These are phyloP conservation scores for Cercospora sp. DNA, from an alignment of 2,329 filamentous ascomycete genomes.

Conservation along the genomic window DNA sequence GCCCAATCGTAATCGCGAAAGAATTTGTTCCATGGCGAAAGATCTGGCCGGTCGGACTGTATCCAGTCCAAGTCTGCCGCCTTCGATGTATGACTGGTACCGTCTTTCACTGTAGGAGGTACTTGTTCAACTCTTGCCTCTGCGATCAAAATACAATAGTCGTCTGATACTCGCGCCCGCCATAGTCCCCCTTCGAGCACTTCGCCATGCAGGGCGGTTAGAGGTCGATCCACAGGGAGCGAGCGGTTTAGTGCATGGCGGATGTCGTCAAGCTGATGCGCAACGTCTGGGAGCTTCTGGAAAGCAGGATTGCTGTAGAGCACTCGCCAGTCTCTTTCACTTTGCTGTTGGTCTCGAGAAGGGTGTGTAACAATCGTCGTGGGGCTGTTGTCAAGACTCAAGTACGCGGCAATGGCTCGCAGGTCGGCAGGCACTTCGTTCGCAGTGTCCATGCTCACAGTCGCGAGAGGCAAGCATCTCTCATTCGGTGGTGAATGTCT, in stretches of 20 bases:
- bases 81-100: neutral
- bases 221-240: neutral
- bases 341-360: neutral
- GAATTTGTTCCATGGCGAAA: conserved; percentile 32
- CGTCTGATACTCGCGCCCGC: conserved; percentile 20
- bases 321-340: conserved; percentile 1
- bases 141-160: conserved; percentile 20
- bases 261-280: conserved; percentile 17
- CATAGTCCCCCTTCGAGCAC: conserved; percentile 23
- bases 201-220: conserved; percentile 16
- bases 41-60: conserved; percentile 23
- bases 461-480: neutral
- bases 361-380: conserved; percentile 22
- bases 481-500: neutral
- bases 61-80: conserved; percentile 34
- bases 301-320: conserved; percentile 28
- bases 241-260: conserved; percentile 10
- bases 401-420: conserved; percentile 26
- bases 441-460: neutral
- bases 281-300: neutral
- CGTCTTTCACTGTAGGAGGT: neutral
- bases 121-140: conserved; percentile 3
- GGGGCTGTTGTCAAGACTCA: conserved; percentile 28
- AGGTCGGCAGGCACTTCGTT: conserved; percentile 26
- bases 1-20: conserved; percentile 36